Evolutionary conservation across 345 rosid species (phyloP).

Genomic region (Barbarea vulgaris): DNA sequence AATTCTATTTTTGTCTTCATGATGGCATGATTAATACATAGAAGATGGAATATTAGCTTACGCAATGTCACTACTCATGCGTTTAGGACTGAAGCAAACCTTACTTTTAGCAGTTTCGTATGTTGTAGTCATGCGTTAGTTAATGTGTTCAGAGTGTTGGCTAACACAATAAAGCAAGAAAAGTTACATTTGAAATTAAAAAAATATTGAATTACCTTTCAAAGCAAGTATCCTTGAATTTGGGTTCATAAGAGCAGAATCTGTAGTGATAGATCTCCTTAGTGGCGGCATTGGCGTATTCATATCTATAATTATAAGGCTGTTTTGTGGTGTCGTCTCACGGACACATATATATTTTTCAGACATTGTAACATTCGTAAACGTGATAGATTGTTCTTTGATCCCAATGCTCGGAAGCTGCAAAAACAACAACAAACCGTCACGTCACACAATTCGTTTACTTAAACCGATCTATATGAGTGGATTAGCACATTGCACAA

Average conservation of each 20-base stretch:
- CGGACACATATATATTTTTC: slow-evolving; percentile 85
- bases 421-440: slow-evolving; percentile 13
- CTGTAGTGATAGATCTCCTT: slow-evolving; percentile 79
- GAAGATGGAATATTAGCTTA: too few relatives aligned
- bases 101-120: too few relatives aligned
- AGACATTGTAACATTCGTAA: slow-evolving; percentile 78
- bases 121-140: too few relatives aligned
- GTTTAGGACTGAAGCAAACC: too few relatives aligned
- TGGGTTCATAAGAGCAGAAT: slow-evolving; percentile 84
- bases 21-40: too few relatives aligned
- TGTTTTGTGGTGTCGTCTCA: slow-evolving; percentile 79
- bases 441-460: slow-evolving; percentile 17
- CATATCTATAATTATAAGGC: slow-evolving; percentile 80
- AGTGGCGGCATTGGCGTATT: slow-evolving; percentile 79
- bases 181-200: too few relatives aligned
- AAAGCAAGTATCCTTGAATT: slow-evolving; percentile 80
- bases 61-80: too few relatives aligned
- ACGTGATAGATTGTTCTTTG: slow-evolving; percentile 69
- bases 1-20: too few relatives aligned
- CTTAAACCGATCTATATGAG: not conserved
- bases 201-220: slow-evolving; percentile 52
- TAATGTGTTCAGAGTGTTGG: too few relatives aligned
- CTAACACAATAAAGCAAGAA: too few relatives aligned
- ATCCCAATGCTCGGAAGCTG: slow-evolving; percentile 80
- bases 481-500: slow-evolving; percentile 26